Conservation (phyloP, 129 eudicot species). For the Arctium lappa region DNA sequence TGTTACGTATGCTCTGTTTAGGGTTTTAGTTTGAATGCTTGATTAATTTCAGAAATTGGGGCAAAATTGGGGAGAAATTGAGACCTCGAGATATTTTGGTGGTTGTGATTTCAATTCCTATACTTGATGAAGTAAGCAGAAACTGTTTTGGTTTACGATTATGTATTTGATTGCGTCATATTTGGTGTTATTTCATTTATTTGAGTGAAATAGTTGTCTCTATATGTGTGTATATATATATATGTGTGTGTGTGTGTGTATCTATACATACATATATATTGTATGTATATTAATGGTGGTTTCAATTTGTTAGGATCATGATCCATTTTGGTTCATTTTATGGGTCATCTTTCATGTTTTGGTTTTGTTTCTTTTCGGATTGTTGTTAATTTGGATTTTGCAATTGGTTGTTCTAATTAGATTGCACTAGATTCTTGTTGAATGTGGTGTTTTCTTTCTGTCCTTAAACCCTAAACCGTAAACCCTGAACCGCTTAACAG, state of each 20-base stretch:
- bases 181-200: background rate
- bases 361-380: too few relatives aligned
- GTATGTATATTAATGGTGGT: background rate
- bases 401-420: background rate
- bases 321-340: background rate
- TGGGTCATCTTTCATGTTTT: background rate
- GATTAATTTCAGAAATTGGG: background rate
- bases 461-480: background rate
- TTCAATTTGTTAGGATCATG: background rate
- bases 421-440: background rate
- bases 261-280: background rate
- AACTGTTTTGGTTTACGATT: background rate
- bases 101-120: background rate
- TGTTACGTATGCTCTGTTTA: background rate
- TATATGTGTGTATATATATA: background rate
- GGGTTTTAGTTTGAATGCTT: constrained; percentile 21
- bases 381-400: background rate
- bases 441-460: background rate
- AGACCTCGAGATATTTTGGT: background rate
- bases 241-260: background rate
- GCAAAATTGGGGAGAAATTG: background rate
- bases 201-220: background rate
- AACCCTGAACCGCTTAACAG: background rate
- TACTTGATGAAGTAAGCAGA: constrained; percentile 14
- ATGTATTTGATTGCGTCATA: constrained; percentile 1